A percentile compares a stretch with the other conserved stretches of the same genome.
Evolutionary conservation across 2,329 filamentous ascomycete genomes (phyloP).

Genomic region (Scytalidium lignicola): DNA sequence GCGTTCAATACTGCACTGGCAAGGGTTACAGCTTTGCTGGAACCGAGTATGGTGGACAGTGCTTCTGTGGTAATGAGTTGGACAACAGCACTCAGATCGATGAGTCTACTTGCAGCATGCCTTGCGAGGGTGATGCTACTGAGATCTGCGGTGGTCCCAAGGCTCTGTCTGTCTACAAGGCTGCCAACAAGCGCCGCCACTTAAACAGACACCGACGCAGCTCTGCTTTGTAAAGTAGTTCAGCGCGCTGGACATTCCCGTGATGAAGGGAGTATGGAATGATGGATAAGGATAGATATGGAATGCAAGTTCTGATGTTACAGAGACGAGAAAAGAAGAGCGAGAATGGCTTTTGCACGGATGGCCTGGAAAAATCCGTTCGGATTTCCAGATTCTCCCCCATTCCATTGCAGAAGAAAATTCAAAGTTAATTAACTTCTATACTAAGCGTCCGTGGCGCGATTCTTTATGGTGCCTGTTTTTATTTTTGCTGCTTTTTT

Average conservation of each 20-base stretch:
- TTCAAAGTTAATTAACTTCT: no score
- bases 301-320: background rate
- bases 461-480: background rate
- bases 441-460: background rate
- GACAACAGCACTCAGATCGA: slow-evolving; percentile 36
- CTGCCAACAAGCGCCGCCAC: slow-evolving; percentile 21
- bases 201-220: background rate
- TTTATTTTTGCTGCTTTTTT: background rate
- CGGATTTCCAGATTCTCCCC: no score
- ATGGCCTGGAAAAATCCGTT: no score
- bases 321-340: background rate
- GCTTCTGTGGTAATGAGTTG: slow-evolving; percentile 41
- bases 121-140: slow-evolving; percentile 43
- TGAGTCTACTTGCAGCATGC: slow-evolving; percentile 40
- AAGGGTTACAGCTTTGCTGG: slow-evolving; percentile 42
- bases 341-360: background rate
- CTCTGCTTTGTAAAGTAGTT: no score
- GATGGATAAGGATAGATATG: background rate
- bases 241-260: background rate
- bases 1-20: slow-evolving; percentile 42
- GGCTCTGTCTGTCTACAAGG: slow-evolving; percentile 41
- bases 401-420: no score
- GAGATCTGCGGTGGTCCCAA: slow-evolving; percentile 47
- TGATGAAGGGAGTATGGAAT: background rate
- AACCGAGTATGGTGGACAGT: slow-evolving; percentile 43